Evolutionary conservation across 352 stramenopile species (phyloP).

Genomic region (Phytophthora citrophthora): DNA sequence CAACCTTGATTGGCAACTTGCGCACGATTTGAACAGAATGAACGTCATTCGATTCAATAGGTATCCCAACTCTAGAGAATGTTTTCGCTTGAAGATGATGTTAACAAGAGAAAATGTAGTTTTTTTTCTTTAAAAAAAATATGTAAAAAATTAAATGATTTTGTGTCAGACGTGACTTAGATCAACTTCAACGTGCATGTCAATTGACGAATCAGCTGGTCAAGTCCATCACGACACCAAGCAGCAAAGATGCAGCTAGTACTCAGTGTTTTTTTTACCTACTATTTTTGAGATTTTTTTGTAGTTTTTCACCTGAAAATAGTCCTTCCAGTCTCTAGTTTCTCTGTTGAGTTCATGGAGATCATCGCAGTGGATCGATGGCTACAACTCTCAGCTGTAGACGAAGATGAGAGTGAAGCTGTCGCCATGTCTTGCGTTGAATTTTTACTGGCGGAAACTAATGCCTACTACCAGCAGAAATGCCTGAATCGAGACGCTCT

Average conservation of each 20-base stretch:
- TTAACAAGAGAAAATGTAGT: no score
- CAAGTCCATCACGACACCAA: not conserved
- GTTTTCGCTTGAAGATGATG: no score
- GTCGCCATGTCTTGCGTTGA: constrained; percentile 58
- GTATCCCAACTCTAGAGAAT: no score
- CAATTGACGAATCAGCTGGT: not conserved
- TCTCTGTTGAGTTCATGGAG: constrained; percentile 18
- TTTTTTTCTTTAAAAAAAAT: no score
- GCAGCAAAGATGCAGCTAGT: not conserved
- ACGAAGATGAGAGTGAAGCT: constrained; percentile 64
- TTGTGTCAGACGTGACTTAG: not conserved
- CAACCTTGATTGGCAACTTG: not conserved
- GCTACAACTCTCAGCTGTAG: constrained; percentile 36
- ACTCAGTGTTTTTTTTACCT: no score
- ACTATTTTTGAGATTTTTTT: no score
- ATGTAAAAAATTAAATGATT: no score
- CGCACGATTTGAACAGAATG: no score
- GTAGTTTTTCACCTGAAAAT: not conserved
- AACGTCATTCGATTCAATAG: no score
- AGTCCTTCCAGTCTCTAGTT: not conserved
- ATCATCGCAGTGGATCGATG: constrained; percentile 49
- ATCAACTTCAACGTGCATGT: not conserved
- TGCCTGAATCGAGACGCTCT: constrained; percentile 32
- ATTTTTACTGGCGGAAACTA: constrained; percentile 63
- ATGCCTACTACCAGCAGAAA: constrained; percentile 55